phyloP scores from a whole-genome alignment of 1,284 basidiomycete species.

The Omphalotus olearius region DNA sequence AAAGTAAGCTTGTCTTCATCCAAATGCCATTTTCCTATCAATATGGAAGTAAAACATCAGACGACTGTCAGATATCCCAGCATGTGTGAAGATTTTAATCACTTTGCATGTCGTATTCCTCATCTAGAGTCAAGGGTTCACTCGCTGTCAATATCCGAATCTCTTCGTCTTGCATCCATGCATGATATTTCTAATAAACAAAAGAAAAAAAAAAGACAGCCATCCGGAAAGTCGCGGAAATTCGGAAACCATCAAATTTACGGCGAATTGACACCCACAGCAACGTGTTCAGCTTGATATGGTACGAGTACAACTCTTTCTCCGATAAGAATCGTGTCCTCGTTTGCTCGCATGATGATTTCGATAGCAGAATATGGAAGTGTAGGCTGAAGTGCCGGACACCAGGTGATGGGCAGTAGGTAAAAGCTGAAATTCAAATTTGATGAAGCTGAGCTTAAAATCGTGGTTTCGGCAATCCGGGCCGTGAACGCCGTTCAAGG shows the following conservation, averaged over 20 bases:
- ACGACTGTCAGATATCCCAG: neutral
- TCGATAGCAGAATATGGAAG: too few species aligned
- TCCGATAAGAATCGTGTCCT: conserved; percentile 59
- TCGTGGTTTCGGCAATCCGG: too few species aligned
- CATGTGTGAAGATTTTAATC: conserved; percentile 20
- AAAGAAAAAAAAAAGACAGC: too few species aligned
- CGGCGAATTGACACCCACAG: conserved; percentile 32
- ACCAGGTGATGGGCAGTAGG: too few species aligned
- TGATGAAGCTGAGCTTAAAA: too few species aligned
- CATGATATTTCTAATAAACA: conserved; percentile 73
- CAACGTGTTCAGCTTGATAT: conserved; percentile 65
- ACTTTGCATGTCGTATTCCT: conserved; percentile 95
- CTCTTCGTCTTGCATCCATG: conserved; percentile 85
- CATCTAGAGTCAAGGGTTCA: conserved; percentile 76
- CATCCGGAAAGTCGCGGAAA: too few species aligned
- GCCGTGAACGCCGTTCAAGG: too few species aligned
- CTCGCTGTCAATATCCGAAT: conserved; percentile 82
- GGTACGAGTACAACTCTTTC: conserved; percentile 67
- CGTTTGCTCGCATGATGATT: conserved; percentile 56
- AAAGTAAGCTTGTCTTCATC: conserved; percentile 95
- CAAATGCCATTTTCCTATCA: conserved; percentile 75
- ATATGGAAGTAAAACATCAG: neutral
- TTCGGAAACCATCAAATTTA: neutral
- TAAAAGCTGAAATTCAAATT: too few species aligned
- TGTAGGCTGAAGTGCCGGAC: too few species aligned